A percentile compares a stretch with the other conserved stretches of the same genome.
Evolutionary conservation across 2,329 filamentous ascomycete genomes (phyloP).

Genomic region (Pseudogymnoascus sp.): DNA sequence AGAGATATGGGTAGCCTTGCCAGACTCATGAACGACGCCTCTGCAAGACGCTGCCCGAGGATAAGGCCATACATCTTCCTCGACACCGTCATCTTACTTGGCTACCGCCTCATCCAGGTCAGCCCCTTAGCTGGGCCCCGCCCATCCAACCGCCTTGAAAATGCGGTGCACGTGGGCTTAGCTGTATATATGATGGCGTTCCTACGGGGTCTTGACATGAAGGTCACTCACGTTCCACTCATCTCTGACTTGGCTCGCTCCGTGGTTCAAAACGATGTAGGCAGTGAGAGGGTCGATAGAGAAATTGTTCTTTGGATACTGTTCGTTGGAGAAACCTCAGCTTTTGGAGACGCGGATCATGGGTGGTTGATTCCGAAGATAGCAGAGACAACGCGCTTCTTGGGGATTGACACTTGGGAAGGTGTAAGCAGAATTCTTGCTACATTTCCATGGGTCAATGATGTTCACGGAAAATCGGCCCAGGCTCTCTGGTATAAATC

Average conservation of each 20-base stretch:
- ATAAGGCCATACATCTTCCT: constrained; percentile 22
- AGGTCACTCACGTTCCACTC: constrained; percentile 10
- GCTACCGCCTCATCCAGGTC: constrained; percentile 23
- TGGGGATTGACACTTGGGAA: constrained; percentile 15
- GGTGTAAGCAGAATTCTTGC: constrained; percentile 12
- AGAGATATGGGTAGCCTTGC: constrained; percentile 16
- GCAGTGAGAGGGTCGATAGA: constrained; percentile 9
- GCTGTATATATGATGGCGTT: constrained; percentile 24
- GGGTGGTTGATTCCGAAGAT: constrained; percentile 12
- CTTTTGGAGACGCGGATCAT: constrained; percentile 9
- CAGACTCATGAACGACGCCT: constrained; percentile 17
- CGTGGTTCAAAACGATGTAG: background rate
- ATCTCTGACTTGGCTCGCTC: constrained; percentile 11
- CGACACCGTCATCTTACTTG: constrained; percentile 20
- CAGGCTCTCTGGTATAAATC: background rate
- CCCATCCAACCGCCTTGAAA: constrained; percentile 10
- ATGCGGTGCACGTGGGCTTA: constrained; percentile 23
- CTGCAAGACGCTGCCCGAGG: constrained; percentile 1
- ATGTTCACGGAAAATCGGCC: constrained; percentile 17
- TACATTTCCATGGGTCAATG: constrained; percentile 23
- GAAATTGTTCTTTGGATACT: constrained; percentile 21
- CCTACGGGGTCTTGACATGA: constrained; percentile 8
- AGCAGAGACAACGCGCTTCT: constrained; percentile 8
- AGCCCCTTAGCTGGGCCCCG: constrained; percentile 11
- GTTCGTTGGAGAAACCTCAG: constrained; percentile 13